Conservation (phyloP, 352 stramenopile species). For the Pythium vanterpoolii region DNA sequence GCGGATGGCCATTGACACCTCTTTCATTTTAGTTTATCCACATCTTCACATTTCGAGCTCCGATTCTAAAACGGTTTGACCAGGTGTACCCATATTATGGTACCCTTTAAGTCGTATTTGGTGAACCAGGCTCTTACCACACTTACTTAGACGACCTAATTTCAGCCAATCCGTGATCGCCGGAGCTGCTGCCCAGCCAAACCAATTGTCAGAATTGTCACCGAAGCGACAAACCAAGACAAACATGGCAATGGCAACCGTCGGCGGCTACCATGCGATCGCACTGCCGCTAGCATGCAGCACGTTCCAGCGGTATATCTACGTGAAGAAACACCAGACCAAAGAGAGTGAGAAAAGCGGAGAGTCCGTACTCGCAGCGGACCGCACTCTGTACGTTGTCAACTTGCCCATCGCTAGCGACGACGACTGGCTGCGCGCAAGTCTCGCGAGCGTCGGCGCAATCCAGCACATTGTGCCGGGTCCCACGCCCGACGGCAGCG, state of each 20-base stretch:
- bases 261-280: conserved; percentile 72
- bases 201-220: too few species aligned
- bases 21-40: neutral
- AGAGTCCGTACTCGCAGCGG: conserved; percentile 48
- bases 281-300: conserved; percentile 61
- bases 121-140: neutral
- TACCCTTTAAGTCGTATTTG: neutral
- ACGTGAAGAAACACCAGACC: conserved; percentile 63
- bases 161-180: conserved; percentile 10
- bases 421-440: conserved; percentile 52
- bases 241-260: conserved; percentile 21
- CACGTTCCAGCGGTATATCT: conserved; percentile 67
- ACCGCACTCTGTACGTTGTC: conserved; percentile 73
- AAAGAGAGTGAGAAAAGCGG: conserved; percentile 36
- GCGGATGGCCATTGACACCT: neutral
- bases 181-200: conserved; percentile 16
- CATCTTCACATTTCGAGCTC: neutral
- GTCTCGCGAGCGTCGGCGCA: conserved; percentile 44
- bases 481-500: conserved; percentile 14
- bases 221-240: conserved; percentile 6
- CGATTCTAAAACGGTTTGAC: too few species aligned
- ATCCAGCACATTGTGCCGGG: conserved; percentile 57
- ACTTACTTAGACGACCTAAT: neutral
- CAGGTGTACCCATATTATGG: neutral
- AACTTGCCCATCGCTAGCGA: conserved; percentile 53